Evolutionary conservation across 106 monocot species (phyloP), one percentile per base, ranked within the genome.

Genomic region (Vanilla planifolia): DNA sequence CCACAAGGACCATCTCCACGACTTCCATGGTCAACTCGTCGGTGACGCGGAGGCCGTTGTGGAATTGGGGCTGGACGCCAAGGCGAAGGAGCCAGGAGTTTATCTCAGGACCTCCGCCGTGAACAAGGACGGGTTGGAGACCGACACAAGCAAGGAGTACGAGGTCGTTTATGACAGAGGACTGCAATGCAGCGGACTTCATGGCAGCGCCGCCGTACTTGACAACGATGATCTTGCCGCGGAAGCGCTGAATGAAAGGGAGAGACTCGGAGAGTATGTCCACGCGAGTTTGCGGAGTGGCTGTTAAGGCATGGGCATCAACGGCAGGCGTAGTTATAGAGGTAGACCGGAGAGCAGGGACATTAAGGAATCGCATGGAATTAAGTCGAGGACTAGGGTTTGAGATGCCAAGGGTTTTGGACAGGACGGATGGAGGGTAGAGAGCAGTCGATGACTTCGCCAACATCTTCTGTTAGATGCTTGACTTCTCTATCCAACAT

Each of bases 131-230:
- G 42, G 78, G 89, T 60, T 80, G 72, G 64, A 95, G 77, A 20
- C 89, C 87, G 43, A 91, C 96, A 77, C 90, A 96, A 41, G 91
- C 71, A 40, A 96, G 77, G 37, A 91, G 84, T 51, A 90, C 96
- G 43, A 96, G 76, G 72, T 96, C 96, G 36, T 73, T 87, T 36
- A 87, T 71, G 44, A 91, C 84, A 33, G 81, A 91, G 14, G 67
- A 47, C 66, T 77, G 83, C 61, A 95, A 68, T 6, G 59, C 67
- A 2, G 67, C 43, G 13, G 89, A 89, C 47, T 75, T 86, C 94
- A 89, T 95, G 47, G 89, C 94, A 48, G 85, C 94, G 63, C 94
- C 89, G 46, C 94, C 86, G 59, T 96, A 91, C 81, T 96, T 96
- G 57, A 96, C 96, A 23, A 96, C 87, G 40, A 96, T 83, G 20